phyloP scores from a whole-genome alignment of 345 rosid species.

The Streptanthus diversifolius region DNA sequence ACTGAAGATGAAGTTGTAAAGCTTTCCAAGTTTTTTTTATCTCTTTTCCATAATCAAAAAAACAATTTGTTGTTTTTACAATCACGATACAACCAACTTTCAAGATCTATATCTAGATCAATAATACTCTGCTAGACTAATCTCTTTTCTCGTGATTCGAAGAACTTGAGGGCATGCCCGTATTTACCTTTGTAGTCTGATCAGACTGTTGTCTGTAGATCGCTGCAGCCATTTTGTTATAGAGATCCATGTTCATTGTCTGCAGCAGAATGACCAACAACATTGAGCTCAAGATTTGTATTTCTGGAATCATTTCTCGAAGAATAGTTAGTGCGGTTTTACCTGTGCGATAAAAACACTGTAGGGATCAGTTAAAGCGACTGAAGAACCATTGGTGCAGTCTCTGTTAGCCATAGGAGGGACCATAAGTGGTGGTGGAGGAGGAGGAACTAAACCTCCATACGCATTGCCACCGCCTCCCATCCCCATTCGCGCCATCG shows the following conservation, averaged over 20 bases:
- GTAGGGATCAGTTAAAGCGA: slow-evolving; percentile 42
- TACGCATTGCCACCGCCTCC: slow-evolving; percentile 35
- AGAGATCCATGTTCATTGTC: slow-evolving; percentile 32
- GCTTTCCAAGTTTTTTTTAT: slow-evolving; percentile 10
- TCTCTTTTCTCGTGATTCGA: slow-evolving; percentile 35
- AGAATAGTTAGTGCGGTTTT: slow-evolving; percentile 1
- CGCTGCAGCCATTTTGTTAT: slow-evolving; percentile 44
- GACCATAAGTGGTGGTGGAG: slow-evolving; percentile 33
- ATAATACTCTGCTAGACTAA: slow-evolving; percentile 15
- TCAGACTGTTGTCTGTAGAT: slow-evolving; percentile 47
- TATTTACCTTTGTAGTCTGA: slow-evolving; percentile 39
- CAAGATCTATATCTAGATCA: neutral
- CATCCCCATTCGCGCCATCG: slow-evolving; percentile 46
- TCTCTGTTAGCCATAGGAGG: slow-evolving; percentile 31
- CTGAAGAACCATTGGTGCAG: slow-evolving; percentile 26
- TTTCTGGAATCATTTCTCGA: neutral
- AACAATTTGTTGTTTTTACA: neutral
- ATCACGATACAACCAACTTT: neutral
- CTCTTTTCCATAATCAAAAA: neutral
- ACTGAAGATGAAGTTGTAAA: slow-evolving; percentile 8
- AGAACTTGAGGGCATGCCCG: slow-evolving; percentile 31
- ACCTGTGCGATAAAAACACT: slow-evolving; percentile 49
- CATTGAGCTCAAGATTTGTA: slow-evolving; percentile 3
- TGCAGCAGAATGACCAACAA: slow-evolving; percentile 9
- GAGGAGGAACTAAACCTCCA: slow-evolving; percentile 41